Percentiles rank a stretch among this genome's conserved stretches.
Conservation (phyloP, 1,284 basidiomycete species). For the Leccinum angustisporum region DNA sequence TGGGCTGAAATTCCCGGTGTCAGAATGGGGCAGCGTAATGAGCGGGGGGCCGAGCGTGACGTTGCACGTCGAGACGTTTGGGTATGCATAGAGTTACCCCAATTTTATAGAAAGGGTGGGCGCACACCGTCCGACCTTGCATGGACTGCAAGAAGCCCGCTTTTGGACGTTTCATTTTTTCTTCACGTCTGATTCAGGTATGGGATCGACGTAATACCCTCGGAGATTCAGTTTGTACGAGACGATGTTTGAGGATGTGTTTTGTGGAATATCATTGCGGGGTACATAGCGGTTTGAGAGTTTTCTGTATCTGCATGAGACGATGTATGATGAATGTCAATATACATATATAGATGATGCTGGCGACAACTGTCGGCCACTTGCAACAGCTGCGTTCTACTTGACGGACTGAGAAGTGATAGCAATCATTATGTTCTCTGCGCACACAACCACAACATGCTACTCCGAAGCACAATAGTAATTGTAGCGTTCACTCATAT, state of each 20-base stretch:
- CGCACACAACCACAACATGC: no score
- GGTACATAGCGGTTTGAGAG: no score
- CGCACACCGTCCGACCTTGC: not conserved
- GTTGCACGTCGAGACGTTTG: constrained; percentile 50
- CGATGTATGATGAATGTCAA: not conserved
- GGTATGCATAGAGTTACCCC: constrained; percentile 35
- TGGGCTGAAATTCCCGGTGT: constrained; percentile 39
- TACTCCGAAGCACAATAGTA: no score
- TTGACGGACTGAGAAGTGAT: no score
- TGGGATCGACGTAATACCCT: not conserved
- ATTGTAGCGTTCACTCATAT: no score
- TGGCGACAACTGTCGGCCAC: not conserved
- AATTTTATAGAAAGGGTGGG: not conserved
- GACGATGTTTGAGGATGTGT: not conserved
- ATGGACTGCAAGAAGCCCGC: not conserved
- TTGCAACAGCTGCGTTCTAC: not conserved
- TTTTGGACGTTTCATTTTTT: not conserved
- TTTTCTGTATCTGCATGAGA: not conserved
- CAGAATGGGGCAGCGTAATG: constrained; percentile 37
- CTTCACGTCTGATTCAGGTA: not conserved
- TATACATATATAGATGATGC: not conserved
- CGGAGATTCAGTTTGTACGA: not conserved
- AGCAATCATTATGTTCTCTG: no score
- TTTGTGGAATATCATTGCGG: not conserved
- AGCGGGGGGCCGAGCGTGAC: constrained; percentile 46